phyloP scores from a whole-genome alignment of 495 filamentous ascomycete species.

The Daldinia grandis region DNA sequence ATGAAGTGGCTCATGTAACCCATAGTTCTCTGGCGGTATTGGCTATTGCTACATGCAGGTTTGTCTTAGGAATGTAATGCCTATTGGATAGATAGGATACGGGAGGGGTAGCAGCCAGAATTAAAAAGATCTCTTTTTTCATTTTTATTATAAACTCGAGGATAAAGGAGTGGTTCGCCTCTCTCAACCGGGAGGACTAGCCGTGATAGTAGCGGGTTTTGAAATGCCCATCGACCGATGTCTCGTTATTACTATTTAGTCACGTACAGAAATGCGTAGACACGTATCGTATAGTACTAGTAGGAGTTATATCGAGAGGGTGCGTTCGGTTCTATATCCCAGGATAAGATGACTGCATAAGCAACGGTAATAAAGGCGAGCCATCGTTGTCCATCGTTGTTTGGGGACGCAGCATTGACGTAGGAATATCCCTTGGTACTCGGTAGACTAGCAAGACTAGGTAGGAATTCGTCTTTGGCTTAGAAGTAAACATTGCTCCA shows the following conservation, averaged over 20 bases:
- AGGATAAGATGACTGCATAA: constrained; percentile 41
- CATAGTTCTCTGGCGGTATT: background rate
- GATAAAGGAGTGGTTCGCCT: constrained; percentile 4
- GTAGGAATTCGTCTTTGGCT: constrained; percentile 6
- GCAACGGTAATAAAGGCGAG: constrained; percentile 36
- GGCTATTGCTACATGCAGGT: constrained; percentile 1
- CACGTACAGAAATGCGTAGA: constrained; percentile 11
- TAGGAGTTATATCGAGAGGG: constrained; percentile 9
- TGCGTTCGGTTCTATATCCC: constrained; percentile 33
- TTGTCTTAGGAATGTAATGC: constrained; percentile 3
- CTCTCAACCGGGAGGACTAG: constrained; percentile 11
- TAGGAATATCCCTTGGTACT: constrained; percentile 22
- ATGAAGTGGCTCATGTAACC: constrained; percentile 10
- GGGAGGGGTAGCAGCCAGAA: background rate
- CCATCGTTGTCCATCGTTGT: constrained; percentile 22
- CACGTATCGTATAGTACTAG: constrained; percentile 15
- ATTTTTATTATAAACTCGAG: constrained; percentile 11
- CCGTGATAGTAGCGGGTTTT: constrained; percentile 18
- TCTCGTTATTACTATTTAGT: constrained; percentile 14
- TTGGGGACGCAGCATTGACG: constrained; percentile 33
- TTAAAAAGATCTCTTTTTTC: background rate
- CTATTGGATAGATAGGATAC: constrained; percentile 1
- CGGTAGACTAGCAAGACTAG: background rate
- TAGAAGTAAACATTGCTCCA: constrained; percentile 35
- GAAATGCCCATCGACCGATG: constrained; percentile 28